Evolutionary conservation across 2,329 filamentous ascomycete genomes (phyloP), one percentile per base, ranked within the genome.

Genomic region (Parastagonospora avenae): DNA sequence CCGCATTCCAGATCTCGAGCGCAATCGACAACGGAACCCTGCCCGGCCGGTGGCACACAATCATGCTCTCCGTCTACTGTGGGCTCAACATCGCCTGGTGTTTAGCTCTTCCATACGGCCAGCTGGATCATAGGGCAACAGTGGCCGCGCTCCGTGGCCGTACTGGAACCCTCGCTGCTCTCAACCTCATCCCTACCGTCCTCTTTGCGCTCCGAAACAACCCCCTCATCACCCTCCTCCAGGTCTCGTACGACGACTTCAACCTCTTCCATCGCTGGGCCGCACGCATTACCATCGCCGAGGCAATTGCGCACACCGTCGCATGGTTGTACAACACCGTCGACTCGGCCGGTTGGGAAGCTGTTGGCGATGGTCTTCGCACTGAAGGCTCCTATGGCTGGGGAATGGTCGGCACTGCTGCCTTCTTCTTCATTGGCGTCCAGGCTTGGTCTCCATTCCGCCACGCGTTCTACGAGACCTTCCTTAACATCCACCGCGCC

Each of bases 391-490:
- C 92, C 66, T 85, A 91, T 52, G 73, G 76, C 28, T 87, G 77
- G 72, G 88, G 88, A 37, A 81, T 85, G 64, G 76, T 87, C 24
- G 87, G 82, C 39, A 75, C 74, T 12, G 71, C 83, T 42, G 81
- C 83, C 32, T 83, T 96, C 68, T 63, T 84, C 35, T 70, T 89
- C 38, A 79, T 97, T 39, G 67, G 89, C 46, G 66, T 96, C 44
- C 79, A 88, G 27, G 88, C 91, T 8, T 78, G 89, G 46, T 93
- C 91, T 2, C 88, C 92, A 0, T 70, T 99, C 44, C 87, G 94
- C 54, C 93, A 97, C 74, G 92, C 92, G 33, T 97, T 96, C 72
- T 99, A 99, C 77, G 94, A 99, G 77, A 95, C 91, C 1, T 99
- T 99, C 77, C 82, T 97, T 63, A 91, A 90, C 70, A 76, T 88